Evolutionary conservation across 2,329 filamentous ascomycete species (phyloP).

Genomic region (Hypoxylon sp.): DNA sequence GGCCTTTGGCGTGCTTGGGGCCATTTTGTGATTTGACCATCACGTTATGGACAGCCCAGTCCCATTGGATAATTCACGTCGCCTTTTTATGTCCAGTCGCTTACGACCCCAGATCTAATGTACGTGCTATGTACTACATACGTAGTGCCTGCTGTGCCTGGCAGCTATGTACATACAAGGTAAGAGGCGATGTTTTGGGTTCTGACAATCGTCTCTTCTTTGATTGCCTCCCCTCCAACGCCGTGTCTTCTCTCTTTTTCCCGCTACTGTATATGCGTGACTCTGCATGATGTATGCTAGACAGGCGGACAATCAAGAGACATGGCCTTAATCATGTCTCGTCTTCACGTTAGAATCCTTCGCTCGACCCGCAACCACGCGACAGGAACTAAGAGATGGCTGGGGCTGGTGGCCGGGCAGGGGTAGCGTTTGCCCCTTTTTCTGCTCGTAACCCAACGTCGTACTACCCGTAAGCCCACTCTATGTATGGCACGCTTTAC

Average conservation of each 20-base stretch:
- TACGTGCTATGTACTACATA: no score
- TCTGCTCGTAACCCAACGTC: conserved; percentile 23
- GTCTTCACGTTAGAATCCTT: conserved; percentile 16
- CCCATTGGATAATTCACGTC: conserved; percentile 32
- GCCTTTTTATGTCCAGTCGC: conserved; percentile 16
- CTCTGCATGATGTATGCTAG: neutral
- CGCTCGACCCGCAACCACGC: conserved; percentile 33
- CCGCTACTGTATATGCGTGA: neutral
- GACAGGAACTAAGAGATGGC: conserved; percentile 18
- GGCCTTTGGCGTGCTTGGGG: no score
- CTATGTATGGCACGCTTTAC: conserved; percentile 26
- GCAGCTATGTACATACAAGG: no score
- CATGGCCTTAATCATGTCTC: neutral
- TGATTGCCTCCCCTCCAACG: neutral
- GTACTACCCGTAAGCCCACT: conserved; percentile 25
- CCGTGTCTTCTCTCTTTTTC: neutral
- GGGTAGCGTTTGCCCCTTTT: conserved; percentile 30
- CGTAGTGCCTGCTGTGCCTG: no score
- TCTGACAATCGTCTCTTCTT: neutral
- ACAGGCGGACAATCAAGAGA: neutral
- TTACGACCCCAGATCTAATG: conserved; percentile 2
- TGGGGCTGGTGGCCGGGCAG: conserved; percentile 24
- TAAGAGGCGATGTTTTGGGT: neutral
- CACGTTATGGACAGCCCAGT: conserved; percentile 12
- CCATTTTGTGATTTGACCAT: conserved; percentile 12